These are phyloP conservation scores for Chlorella sorokiniana DNA, from an alignment of 139 green algal species.

Conservation along the genomic window DNA sequence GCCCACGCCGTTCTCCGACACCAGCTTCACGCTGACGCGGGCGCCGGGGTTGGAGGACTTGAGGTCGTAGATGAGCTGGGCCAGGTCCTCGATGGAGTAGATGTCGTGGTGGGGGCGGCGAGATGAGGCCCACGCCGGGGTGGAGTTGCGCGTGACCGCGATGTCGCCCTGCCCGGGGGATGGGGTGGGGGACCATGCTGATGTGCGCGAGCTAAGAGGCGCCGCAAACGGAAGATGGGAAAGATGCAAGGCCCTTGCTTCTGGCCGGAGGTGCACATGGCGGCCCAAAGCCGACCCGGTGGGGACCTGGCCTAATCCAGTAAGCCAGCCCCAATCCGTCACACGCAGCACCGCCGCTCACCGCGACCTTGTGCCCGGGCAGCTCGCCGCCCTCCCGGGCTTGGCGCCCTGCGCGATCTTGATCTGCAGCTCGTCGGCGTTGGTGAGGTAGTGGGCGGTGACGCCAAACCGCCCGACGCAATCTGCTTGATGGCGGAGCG, in stretches of 20 bases:
- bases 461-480: constrained; percentile 90
- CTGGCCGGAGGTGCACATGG: no score
- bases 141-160: constrained; percentile 83
- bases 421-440: constrained; percentile 95
- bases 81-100: constrained; percentile 98
- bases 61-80: constrained; percentile 98
- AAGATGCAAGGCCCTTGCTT: background rate
- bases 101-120: constrained; percentile 98
- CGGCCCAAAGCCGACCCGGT: no score
- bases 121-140: constrained; percentile 89
- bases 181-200: no score
- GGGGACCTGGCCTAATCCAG: background rate
- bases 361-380: constrained; percentile 86
- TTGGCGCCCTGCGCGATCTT: constrained; percentile 89
- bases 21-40: constrained; percentile 92
- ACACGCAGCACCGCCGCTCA: background rate
- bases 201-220: background rate
- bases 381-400: constrained; percentile 93
- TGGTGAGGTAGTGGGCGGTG: constrained; percentile 93
- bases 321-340: background rate
- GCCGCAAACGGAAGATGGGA: background rate
- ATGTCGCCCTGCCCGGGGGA: constrained; percentile 41
- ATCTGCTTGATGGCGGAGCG: constrained; percentile 91
- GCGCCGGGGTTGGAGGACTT: constrained; percentile 69
- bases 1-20: constrained; percentile 93